Conservation (phyloP, 441 rosid species). For the Bruguiera hainesii region DNA sequence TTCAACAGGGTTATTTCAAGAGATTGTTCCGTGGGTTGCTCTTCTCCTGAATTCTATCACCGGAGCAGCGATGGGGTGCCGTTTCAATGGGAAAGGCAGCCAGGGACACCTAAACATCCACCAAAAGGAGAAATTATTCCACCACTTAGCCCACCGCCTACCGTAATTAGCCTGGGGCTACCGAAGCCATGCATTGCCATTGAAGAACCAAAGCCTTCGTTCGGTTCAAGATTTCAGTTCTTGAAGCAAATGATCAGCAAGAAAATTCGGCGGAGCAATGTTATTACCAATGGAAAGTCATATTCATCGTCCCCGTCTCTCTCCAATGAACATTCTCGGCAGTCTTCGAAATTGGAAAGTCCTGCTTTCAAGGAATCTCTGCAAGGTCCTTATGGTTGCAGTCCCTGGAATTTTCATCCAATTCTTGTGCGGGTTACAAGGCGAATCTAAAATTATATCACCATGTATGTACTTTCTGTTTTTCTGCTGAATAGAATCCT, state of each 20-base stretch:
- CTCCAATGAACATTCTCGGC: constrained; percentile 19
- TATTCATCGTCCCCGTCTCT: constrained; percentile 33
- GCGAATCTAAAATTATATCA: constrained; percentile 20
- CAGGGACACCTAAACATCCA: constrained; percentile 59
- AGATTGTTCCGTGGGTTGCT: constrained; percentile 35
- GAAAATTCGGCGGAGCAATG: background rate
- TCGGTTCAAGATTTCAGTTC: constrained; percentile 29
- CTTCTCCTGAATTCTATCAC: constrained; percentile 38
- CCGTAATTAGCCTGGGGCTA: constrained; percentile 43
- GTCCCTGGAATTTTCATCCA: constrained; percentile 33
- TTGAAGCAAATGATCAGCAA: constrained; percentile 40
- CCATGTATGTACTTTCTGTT: background rate
- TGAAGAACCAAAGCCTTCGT: constrained; percentile 26
- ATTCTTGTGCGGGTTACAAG: constrained; percentile 25
- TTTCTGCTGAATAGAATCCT: background rate
- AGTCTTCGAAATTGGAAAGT: constrained; percentile 25
- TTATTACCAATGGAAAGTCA: constrained; percentile 22
- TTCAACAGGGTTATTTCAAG: constrained; percentile 40
- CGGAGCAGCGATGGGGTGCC: constrained; percentile 56
- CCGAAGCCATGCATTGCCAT: constrained; percentile 45
- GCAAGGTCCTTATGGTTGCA: constrained; percentile 28
- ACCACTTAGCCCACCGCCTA: constrained; percentile 73
- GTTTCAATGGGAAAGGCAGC: constrained; percentile 75
- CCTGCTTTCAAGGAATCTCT: constrained; percentile 17
- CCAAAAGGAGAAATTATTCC: constrained; percentile 35